A percentile compares a stretch with the other conserved stretches of the same genome.
Conservation (phyloP, 2,329 filamentous ascomycete genomes). For the Colletotrichum sublineola region DNA sequence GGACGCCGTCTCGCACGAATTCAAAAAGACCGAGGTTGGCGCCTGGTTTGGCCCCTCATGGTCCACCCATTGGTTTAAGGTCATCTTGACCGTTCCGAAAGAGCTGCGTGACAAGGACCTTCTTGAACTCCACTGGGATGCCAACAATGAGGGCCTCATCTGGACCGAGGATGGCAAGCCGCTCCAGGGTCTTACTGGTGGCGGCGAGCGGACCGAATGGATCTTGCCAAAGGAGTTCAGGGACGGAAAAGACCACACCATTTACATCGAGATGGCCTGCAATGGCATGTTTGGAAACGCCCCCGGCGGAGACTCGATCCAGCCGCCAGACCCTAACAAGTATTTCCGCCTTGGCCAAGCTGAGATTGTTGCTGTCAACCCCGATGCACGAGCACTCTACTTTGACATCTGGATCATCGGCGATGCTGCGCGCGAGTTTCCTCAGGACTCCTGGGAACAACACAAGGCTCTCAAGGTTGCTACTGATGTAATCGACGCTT, state of each 20-base stretch:
- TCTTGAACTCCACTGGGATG: constrained; percentile 97
- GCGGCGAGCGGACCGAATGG: constrained; percentile 91
- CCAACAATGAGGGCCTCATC: constrained; percentile 92
- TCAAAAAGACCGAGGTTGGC: constrained; percentile 80
- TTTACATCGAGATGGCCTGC: constrained; percentile 99
- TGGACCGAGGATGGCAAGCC: constrained; percentile 93
- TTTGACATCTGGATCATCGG: constrained; percentile 97
- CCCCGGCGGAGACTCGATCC: constrained; percentile 84
- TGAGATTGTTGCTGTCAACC: constrained; percentile 89
- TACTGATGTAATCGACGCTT: constrained; percentile 91
- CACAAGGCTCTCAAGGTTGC: constrained; percentile 87
- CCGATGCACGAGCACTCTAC: constrained; percentile 83
- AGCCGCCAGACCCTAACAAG: constrained; percentile 88
- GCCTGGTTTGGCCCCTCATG: constrained; percentile 91
- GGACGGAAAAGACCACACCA: constrained; percentile 86
- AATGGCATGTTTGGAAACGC: constrained; percentile 99
- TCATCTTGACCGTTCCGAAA: constrained; percentile 81
- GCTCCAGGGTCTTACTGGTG: constrained; percentile 91
- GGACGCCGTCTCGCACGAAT: constrained; percentile 82
- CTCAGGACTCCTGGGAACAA: constrained; percentile 87
- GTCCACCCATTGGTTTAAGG: constrained; percentile 98
- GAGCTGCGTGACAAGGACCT: constrained; percentile 81
- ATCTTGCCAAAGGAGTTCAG: constrained; percentile 84
- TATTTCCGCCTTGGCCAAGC: constrained; percentile 83
- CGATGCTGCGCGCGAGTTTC: constrained; percentile 93